Base-by-base conservation (phyloP, 2,329 filamentous ascomycete species). In the Fusarium xylarioides region DNA sequence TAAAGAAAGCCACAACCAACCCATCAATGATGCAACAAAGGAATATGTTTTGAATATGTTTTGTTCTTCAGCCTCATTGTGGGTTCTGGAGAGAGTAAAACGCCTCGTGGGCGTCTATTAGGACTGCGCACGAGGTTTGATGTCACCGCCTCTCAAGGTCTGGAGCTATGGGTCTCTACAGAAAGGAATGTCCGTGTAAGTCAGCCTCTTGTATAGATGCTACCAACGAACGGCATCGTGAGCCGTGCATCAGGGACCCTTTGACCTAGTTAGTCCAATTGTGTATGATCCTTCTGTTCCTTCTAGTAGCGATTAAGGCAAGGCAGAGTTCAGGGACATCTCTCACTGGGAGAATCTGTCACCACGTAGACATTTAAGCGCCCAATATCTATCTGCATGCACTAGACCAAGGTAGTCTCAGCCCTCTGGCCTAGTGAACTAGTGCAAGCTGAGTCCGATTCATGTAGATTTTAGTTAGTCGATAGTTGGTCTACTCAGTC, bases 1-100 rank as follows among this genome's bases (percentile, higher is more conserved):
- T 72, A 46, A 57, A 64, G 40, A 49, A 68, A 71, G 70, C 70
- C 69, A 73, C 34, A 63, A 44, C 70, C 70, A 73, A 54, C 58
- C 23, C 43, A 62, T 62, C 43, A 42, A 66, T n/a, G 42, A 38
- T 44, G 55, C 53, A 64, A 65, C 43, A 56, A 43, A 54, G 35
- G 32, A 26, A 66, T 43, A 67, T 56, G 66, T 58, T 73, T 73
- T 53, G 44, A 52, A 40, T 34, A 23, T 47, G 26, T 44, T 32
- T 65, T 35, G 47, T 40, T 55, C 47, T 66, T 49, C 70, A 62
- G 34, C 70, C 70, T 67, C 70, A 46, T n/a, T 34, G 53, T 59
- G 42, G 61, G 37, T 19, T 44, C 43, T 26, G 12, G 8, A 32
- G 28, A 30, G 42, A 46, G 37, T 37, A 73, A 59, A 70, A 69